Evolutionary conservation across 768 basidiomycete genomes (phyloP), one percentile per base, ranked within the genome.

Genomic region (Rossbeevera mucosa): DNA sequence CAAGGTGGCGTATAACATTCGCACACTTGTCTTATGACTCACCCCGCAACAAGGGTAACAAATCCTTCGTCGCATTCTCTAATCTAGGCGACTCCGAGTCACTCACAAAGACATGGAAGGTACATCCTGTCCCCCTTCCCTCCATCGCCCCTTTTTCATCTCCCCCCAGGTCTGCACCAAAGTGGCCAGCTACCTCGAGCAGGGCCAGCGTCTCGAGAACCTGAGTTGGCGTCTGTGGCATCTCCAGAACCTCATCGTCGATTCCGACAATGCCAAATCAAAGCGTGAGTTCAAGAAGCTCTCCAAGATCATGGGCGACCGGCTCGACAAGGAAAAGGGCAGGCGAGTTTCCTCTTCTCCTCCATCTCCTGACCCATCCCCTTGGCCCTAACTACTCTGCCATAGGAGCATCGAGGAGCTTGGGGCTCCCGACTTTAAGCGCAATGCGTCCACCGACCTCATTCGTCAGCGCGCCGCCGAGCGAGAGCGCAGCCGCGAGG

Each of bases 201-300:
- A 92, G 68, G 91, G 91, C 44, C 88, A 90, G 67, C 78, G 91
- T 51, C 88, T 93, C 65, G 91, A 92, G 80, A 93, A 93, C 78
- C 73, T 93, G 72, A 86, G 85, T 61, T 93, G 91, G 91, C 82
- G 91, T 65, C 80, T 93, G 69, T 93, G 91, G 91, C 89, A 92
- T 67, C 82, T 93, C 46, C 91, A 93, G 73, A 89, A 84, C 62
- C 81, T 92, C 61, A 92, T 92, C 75, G 90, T 93, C 72, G 90
- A 93, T 72, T 79, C 84, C 55, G 91, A 93, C 78, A 91, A 91
- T 57, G 89, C 91, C 40, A 88, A 83, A 71, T 70, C 86, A 14
- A 91, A 91, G 67, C 86, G 91, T 45, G 89, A 92, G 72, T 92
- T 93, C 78, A 88, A 85, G 75, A 91, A 89, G 63, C 82, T 93